These are phyloP conservation scores for Nicotiana obtusifolia DNA, from an alignment of 257 asterid species.

Conservation along the genomic window DNA sequence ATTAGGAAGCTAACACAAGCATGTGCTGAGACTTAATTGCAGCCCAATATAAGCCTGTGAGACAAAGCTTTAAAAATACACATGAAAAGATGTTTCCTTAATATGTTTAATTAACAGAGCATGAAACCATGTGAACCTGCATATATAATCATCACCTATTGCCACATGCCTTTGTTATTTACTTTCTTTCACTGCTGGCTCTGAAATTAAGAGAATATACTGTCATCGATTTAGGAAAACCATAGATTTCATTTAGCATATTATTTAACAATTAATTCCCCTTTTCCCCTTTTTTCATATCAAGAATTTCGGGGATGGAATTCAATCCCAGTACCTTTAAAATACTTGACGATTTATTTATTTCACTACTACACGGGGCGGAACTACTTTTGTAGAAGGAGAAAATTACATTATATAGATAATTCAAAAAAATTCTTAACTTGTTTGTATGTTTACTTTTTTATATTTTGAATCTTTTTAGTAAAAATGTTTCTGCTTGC, in stretches of 20 bases:
- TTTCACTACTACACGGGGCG: too few relatives aligned
- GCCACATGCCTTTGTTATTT: conserved; percentile 36
- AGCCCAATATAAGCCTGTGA: conserved; percentile 16
- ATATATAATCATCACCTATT: conserved; percentile 38
- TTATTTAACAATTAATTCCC: background rate
- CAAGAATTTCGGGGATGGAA: background rate
- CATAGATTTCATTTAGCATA: background rate
- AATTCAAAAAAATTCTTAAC: too few relatives aligned
- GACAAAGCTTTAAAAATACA: conserved; percentile 24
- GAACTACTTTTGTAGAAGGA: too few relatives aligned
- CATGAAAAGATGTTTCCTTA: conserved; percentile 28
- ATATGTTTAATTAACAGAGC: conserved; percentile 26
- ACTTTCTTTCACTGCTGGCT: conserved; percentile 13
- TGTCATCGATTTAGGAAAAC: background rate
- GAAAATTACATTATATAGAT: too few relatives aligned
- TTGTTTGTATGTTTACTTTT: too few relatives aligned
- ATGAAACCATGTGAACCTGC: conserved; percentile 44
- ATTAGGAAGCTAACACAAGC: conserved; percentile 33
- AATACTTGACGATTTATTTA: too few relatives aligned
- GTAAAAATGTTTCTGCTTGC: too few relatives aligned
- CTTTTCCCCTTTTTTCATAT: background rate
- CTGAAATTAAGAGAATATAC: conserved; percentile 14
- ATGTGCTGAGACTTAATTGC: conserved; percentile 54
- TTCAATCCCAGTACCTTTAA: too few relatives aligned
- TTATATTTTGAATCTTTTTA: too few relatives aligned